Evolutionary conservation across 148 eudicot genomes (phyloP).

Genomic region (Bassia scoparia): DNA sequence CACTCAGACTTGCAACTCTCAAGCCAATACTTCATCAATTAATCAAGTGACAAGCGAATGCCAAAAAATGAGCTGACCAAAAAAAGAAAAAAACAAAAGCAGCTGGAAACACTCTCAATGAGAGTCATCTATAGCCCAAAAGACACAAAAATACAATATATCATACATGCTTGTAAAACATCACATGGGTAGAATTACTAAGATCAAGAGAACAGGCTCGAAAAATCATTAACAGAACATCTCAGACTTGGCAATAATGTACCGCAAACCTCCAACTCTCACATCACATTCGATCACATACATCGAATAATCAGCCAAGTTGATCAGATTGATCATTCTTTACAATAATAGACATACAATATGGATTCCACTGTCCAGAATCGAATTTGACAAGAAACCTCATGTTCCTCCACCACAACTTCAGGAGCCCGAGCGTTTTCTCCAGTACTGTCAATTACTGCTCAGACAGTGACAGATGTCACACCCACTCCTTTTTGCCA

Average conservation of each 20-base stretch:
- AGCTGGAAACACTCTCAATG: background rate
- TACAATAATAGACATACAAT: background rate
- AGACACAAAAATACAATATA: background rate
- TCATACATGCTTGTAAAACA: background rate
- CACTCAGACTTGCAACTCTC: background rate
- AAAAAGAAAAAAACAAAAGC: background rate
- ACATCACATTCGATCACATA: too few relatives aligned
- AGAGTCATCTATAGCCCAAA: background rate
- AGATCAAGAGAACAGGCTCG: too few relatives aligned
- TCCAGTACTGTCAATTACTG: constrained; percentile 16
- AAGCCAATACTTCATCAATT: background rate
- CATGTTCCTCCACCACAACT: constrained; percentile 38
- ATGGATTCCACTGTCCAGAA: constrained; percentile 19
- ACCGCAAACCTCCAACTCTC: too few relatives aligned
- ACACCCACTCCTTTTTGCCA: constrained; percentile 41
- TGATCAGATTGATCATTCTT: too few relatives aligned
- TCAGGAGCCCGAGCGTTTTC: constrained; percentile 23
- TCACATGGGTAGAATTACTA: too few relatives aligned
- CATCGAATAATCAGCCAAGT: too few relatives aligned
- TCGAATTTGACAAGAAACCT: constrained; percentile 37
- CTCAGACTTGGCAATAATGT: too few relatives aligned
- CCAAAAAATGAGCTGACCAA: background rate
- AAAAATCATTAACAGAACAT: too few relatives aligned
- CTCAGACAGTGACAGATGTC: constrained; percentile 43
- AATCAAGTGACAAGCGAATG: background rate